phyloP scores from a whole-genome alignment of 805 yeast genomes.

The Candida cerambycidarum region DNA sequence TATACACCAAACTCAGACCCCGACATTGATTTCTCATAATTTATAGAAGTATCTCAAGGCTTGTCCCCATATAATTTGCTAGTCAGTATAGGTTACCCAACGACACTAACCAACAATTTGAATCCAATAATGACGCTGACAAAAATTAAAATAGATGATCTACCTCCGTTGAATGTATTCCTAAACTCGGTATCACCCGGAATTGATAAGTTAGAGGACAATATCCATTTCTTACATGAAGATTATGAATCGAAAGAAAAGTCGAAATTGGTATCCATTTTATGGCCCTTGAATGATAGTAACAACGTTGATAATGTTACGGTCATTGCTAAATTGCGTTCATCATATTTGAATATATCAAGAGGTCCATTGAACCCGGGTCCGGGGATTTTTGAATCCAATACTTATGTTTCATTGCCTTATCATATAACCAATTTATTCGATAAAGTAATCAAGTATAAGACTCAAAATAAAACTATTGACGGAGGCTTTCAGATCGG shows the following conservation, averaged over 20 bases:
- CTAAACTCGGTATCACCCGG: conserved; percentile 41
- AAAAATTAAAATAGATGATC: conserved; percentile 16
- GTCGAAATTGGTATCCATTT: conserved; percentile 1
- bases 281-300: conserved; percentile 9
- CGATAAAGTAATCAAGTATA: conserved; percentile 31
- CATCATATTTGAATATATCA: conserved; percentile 34
- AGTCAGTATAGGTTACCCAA: too few species aligned
- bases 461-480: conserved; percentile 33
- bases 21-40: too few species aligned
- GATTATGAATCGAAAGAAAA: conserved; percentile 1
- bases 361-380: conserved; percentile 33
- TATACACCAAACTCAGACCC: too few species aligned
- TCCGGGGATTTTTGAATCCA: conserved; percentile 38
- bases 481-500: conserved; percentile 51
- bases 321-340: conserved; percentile 19
- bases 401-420: conserved; percentile 54
- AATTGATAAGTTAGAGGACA: conserved; percentile 27
- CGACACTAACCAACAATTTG: too few species aligned
- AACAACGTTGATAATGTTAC: conserved; percentile 1
- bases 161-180: conserved; percentile 31
- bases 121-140: conserved; percentile 26
- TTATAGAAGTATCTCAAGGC: too few species aligned
- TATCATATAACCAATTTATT: conserved; percentile 47
- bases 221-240: conserved; percentile 30
- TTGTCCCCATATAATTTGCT: too few species aligned